phyloP scores from a whole-genome alignment of 768 basidiomycete genomes.

The Lactifluus subvellereus region DNA sequence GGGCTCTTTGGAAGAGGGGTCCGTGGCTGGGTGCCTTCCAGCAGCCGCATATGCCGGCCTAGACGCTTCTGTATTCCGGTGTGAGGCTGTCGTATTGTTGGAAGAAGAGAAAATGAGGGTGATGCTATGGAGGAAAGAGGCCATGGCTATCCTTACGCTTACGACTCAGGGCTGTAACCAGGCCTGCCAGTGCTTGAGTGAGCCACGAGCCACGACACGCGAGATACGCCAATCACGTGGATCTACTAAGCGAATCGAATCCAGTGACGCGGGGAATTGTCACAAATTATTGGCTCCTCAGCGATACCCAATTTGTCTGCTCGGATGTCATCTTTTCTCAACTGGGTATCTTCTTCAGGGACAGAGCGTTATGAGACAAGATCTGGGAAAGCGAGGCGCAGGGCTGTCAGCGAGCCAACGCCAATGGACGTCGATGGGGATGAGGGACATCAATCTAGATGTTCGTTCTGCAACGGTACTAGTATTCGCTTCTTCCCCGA shows the following conservation, averaged over 20 bases:
- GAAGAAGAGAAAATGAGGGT: background rate
- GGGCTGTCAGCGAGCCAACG: conserved; percentile 8
- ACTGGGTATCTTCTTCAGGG: background rate
- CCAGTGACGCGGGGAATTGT: too few species aligned
- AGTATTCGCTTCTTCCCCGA: background rate
- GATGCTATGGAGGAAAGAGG: conserved; percentile 3
- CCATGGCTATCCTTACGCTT: background rate
- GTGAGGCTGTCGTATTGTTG: background rate
- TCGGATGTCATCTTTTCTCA: conserved; percentile 5
- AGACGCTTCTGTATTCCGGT: background rate
- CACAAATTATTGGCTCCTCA: background rate
- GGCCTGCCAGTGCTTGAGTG: too few species aligned
- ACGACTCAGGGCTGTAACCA: background rate
- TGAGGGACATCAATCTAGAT: conserved; percentile 1
- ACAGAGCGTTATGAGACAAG: background rate
- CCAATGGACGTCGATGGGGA: conserved; percentile 18
- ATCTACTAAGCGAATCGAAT: background rate
- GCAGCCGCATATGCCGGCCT: background rate
- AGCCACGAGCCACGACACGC: too few species aligned
- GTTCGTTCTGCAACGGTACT: conserved; percentile 12
- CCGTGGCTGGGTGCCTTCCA: background rate
- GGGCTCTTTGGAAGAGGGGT: background rate
- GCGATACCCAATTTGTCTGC: background rate
- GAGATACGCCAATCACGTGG: conserved; percentile 1
- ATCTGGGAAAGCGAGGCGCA: conserved; percentile 4